A percentile compares a stretch with the other conserved stretches of the same genome.
Evolutionary conservation across 352 stramenopile genomes (phyloP).

Genomic region (Thalassiosira sp.): DNA sequence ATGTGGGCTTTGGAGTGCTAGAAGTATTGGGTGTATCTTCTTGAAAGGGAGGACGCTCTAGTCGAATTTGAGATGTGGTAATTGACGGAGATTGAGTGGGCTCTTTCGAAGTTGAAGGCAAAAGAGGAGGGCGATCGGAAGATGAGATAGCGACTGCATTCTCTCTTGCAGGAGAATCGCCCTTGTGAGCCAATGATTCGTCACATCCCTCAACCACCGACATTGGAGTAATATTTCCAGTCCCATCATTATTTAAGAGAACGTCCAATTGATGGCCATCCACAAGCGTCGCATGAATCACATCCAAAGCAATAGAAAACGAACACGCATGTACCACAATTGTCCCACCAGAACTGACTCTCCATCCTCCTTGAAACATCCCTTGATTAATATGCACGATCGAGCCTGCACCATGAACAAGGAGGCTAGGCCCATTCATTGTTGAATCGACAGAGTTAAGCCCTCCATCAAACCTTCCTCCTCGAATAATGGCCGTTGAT

Average conservation of each 20-base stretch:
- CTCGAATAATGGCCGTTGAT: slow-evolving; percentile 11
- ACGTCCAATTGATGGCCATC: slow-evolving; percentile 14
- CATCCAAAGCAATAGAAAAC: neutral
- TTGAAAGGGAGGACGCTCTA: neutral
- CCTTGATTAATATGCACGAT: slow-evolving; percentile 7
- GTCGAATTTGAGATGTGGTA: neutral
- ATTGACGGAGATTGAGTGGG: neutral
- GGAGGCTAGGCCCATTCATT: neutral
- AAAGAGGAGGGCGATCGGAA: neutral
- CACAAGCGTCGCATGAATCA: slow-evolving; percentile 6
- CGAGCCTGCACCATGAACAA: neutral
- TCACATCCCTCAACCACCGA: neutral
- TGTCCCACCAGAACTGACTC: neutral
- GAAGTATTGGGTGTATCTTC: too few species aligned
- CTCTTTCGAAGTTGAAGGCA: neutral
- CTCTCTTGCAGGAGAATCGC: too few species aligned
- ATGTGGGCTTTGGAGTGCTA: too few species aligned
- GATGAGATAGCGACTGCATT: neutral
- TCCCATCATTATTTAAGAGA: neutral
- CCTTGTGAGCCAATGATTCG: neutral
- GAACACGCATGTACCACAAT: slow-evolving; percentile 15
- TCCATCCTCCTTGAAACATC: slow-evolving; percentile 8
- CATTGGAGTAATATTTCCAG: neutral
- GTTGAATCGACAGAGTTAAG: neutral
- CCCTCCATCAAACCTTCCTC: slow-evolving; percentile 8